Evolutionary conservation across 2,329 filamentous ascomycete species (phyloP).

Genomic region (Cladosporium sp.): DNA sequence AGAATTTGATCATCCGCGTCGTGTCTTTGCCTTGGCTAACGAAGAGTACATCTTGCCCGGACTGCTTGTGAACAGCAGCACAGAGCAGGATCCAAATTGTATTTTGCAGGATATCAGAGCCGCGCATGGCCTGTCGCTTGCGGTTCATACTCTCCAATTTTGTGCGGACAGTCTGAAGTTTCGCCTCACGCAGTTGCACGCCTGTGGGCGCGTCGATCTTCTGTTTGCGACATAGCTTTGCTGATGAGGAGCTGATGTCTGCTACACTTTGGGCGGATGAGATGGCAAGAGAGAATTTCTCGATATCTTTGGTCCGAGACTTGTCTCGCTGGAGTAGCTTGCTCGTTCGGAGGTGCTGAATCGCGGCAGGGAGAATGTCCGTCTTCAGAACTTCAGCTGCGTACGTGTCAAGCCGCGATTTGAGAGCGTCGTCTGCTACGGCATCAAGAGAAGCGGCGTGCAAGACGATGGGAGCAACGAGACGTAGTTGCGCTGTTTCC

Average conservation of each 20-base stretch:
- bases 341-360: slow-evolving; percentile 14
- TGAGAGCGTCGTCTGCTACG: slow-evolving; percentile 32
- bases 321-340: slow-evolving; percentile 25
- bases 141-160: slow-evolving; percentile 31
- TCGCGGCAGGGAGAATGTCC: slow-evolving; percentile 29
- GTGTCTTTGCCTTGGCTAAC: slow-evolving; percentile 41
- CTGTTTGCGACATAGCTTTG: slow-evolving; percentile 33
- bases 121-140: slow-evolving; percentile 28
- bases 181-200: slow-evolving; percentile 24
- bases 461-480: slow-evolving; percentile 30
- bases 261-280: slow-evolving; percentile 28
- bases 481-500: slow-evolving; percentile 22
- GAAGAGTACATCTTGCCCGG: slow-evolving; percentile 32
- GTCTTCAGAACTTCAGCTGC: slow-evolving; percentile 31
- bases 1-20: slow-evolving; percentile 38
- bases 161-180: slow-evolving; percentile 28
- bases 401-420: slow-evolving; percentile 33
- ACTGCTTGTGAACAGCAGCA: background rate
- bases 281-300: slow-evolving; percentile 33
- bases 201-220: slow-evolving; percentile 30
- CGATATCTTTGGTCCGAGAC: slow-evolving; percentile 29
- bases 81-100: slow-evolving; percentile 34
- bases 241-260: slow-evolving; percentile 29
- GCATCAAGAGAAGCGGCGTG: slow-evolving; percentile 32
- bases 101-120: slow-evolving; percentile 39